phyloP scores from a whole-genome alignment of 176 grass and related monocot genomes.

The Urochloa ruziziensis region DNA sequence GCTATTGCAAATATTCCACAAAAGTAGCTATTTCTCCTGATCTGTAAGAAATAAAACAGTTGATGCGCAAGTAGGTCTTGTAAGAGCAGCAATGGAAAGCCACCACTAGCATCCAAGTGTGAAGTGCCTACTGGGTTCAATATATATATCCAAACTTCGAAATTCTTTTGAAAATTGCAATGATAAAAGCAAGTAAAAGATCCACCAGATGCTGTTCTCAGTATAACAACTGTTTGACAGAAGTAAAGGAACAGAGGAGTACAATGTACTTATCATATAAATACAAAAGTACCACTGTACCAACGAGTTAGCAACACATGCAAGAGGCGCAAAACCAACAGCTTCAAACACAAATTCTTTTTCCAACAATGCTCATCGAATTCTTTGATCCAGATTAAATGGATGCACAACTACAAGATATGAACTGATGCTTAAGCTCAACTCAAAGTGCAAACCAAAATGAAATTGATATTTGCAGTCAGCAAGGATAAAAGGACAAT shows the following conservation, averaged over 20 bases:
- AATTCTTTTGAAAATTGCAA: not conserved
- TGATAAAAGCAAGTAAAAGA: slow-evolving; percentile 1
- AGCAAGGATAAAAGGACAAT: not conserved
- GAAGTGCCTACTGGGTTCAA: not conserved
- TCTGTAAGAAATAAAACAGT: slow-evolving; percentile 5
- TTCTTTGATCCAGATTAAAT: not conserved
- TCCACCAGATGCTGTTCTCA: not conserved
- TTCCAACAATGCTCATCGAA: not conserved
- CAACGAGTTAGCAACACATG: not conserved
- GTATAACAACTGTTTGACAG: not conserved
- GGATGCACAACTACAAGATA: not conserved
- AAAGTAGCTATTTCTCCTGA: not conserved
- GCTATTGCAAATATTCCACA: slow-evolving; percentile 11
- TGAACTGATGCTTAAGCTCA: not conserved
- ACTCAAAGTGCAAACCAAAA: slow-evolving; percentile 18
- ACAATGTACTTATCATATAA: not conserved
- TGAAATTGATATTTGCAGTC: not conserved
- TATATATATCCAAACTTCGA: not conserved
- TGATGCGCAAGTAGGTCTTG: not conserved
- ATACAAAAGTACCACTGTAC: not conserved
- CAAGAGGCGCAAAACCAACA: not conserved
- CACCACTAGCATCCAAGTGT: not conserved
- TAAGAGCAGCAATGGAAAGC: not conserved
- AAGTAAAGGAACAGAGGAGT: not conserved
- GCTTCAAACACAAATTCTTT: not conserved